A percentile compares a stretch with the other conserved stretches of the same genome.
These are phyloP conservation scores for Globisporangium abappressorium DNA, from an alignment of 352 stramenopile species.

Conservation along the genomic window DNA sequence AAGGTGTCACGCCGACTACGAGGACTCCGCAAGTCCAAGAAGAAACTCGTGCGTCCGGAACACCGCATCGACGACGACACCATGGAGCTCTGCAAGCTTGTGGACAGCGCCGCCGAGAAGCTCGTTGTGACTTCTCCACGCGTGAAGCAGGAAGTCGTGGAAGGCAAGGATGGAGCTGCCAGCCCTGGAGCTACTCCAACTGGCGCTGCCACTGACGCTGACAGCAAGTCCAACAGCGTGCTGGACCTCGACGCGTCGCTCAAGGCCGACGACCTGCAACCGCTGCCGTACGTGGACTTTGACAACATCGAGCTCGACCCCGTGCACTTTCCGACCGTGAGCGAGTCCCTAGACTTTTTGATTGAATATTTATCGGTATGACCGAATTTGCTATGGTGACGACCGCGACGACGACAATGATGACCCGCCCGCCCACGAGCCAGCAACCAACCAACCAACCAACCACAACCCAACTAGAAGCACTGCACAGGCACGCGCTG, in stretches of 20 bases:
- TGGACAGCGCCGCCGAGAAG: conserved; percentile 47
- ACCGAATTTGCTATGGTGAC: not conserved
- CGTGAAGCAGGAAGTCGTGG: conserved; percentile 11
- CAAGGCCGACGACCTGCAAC: conserved; percentile 38
- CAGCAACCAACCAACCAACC: not conserved
- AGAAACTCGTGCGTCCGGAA: conserved; percentile 56
- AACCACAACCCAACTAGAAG: conserved; percentile 1
- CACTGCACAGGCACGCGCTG: not conserved
- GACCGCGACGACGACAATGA: not conserved
- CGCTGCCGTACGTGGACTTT: conserved; percentile 42
- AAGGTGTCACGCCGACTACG: conserved; percentile 65
- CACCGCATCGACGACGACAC: conserved; percentile 61
- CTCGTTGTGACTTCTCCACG: conserved; percentile 28
- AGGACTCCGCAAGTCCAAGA: conserved; percentile 68
- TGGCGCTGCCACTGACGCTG: not conserved
- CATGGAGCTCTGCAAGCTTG: conserved; percentile 55
- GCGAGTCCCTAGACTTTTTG: conserved; percentile 64
- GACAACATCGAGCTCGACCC: conserved; percentile 47
- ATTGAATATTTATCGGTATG: conserved; percentile 54
- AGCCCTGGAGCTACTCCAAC: not conserved
- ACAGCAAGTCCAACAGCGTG: conserved; percentile 5
- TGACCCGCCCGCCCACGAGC: not conserved
- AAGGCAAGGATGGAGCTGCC: not conserved
- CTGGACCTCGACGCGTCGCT: conserved; percentile 22
- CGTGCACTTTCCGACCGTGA: conserved; percentile 49